Evolutionary conservation across 1,284 basidiomycete genomes (phyloP).

Genomic region (Quambalaria eucalypti): DNA sequence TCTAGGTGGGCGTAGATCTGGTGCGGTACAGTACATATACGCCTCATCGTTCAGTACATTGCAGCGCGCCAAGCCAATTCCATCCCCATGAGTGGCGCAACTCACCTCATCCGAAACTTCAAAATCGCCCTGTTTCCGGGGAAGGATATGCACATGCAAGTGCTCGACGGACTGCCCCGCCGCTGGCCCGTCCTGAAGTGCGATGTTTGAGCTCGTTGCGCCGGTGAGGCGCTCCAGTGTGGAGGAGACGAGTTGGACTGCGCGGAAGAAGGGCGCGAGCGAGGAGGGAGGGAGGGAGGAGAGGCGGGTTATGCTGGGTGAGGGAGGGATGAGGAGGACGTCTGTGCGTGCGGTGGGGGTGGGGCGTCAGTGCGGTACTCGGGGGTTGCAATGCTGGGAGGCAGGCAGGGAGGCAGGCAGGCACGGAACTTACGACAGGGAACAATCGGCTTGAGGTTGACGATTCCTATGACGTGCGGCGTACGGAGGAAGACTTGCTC

Average conservation of each 20-base stretch:
- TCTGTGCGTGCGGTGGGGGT: neutral
- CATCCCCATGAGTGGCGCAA: neutral
- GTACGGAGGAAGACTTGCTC: slow-evolving; percentile 1
- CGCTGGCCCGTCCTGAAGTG: neutral
- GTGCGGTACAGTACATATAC: neutral
- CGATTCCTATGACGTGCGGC: neutral
- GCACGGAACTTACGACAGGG: neutral
- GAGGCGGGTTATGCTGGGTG: neutral
- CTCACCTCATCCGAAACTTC: neutral
- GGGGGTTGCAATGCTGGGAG: neutral
- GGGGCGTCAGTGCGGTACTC: neutral
- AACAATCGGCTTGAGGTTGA: neutral
- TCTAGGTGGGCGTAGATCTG: neutral
- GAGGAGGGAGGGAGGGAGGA: neutral
- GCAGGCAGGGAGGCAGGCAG: neutral
- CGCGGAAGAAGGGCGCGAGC: neutral
- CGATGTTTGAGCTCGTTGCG: neutral
- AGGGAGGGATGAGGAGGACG: slow-evolving; percentile 2
- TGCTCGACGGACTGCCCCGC: neutral
- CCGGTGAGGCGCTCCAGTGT: neutral
- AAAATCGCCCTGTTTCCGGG: neutral
- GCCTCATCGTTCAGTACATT: neutral
- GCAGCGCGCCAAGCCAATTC: no score
- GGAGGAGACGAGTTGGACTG: neutral
- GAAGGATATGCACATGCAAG: slow-evolving; percentile 1